Conservation (phyloP, 345 rosid genomes). For the Cardamine chenopodiifolia region DNA sequence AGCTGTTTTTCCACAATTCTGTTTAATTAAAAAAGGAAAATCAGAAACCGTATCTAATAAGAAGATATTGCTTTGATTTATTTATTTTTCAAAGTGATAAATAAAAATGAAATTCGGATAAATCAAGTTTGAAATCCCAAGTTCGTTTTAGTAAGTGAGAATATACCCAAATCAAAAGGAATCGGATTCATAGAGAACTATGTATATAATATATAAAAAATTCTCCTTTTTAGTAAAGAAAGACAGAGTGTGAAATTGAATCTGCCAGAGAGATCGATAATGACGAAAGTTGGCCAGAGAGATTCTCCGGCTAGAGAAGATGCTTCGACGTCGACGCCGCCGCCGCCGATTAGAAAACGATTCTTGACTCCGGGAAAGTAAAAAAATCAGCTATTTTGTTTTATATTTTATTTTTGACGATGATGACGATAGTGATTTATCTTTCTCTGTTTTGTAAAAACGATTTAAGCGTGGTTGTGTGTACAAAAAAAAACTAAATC, state of each 20-base stretch:
- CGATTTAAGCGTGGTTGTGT: slow-evolving; percentile 14
- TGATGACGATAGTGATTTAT: background rate
- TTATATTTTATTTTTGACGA: background rate
- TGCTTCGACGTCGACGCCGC: background rate
- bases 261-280: slow-evolving; percentile 12
- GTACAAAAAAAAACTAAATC: background rate
- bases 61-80: background rate
- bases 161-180: slow-evolving; percentile 31
- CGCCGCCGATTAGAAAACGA: slow-evolving; percentile 2
- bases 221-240: background rate
- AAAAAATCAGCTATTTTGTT: background rate
- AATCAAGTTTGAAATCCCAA: background rate
- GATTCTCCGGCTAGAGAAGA: slow-evolving; percentile 31
- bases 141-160: background rate
- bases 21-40: background rate
- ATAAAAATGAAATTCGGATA: slow-evolving; percentile 2
- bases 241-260: slow-evolving; percentile 14
- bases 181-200: background rate
- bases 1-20: background rate
- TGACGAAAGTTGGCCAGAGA: slow-evolving; percentile 39
- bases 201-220: background rate
- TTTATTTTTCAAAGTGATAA: background rate
- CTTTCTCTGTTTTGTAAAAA: background rate
- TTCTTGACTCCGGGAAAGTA: slow-evolving; percentile 62
- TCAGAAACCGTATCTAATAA: slow-evolving; percentile 7